Evolutionary conservation across 1,139 yeast genomes (phyloP), one percentile per base, ranked within the genome.

Genomic region (Diutina sp.): DNA sequence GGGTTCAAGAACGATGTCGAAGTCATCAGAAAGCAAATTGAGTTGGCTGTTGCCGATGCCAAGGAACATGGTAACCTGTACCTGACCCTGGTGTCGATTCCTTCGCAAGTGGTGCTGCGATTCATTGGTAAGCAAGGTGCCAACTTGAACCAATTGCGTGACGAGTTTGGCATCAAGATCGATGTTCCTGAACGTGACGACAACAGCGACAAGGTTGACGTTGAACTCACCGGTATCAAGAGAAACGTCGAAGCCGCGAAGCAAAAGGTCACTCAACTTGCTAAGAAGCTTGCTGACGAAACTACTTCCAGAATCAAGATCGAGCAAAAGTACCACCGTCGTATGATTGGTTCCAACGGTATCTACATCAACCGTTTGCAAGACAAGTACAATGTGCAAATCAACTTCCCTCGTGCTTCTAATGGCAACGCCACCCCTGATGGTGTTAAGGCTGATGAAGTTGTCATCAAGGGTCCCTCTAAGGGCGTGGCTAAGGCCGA

Each of bases 71-170:
- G 79, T 58, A 76, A 74, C 57, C 79, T 83, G 32, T 87, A 79
- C 69, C 71, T 76, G 56, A 69, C 83, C 28, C 72, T 78, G 50
- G 61, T 69, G 16, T 75, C 74, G 53, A 84, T 90, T 65, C 96
- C 97, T 59, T 70, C 82, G 2, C 73, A 78, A 58, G 80, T 83
- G 55, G 76, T 91, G 59, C 80, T 95, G 51, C 84, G 95, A 70
- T 77, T 95, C 58, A 90, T 95, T 69, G 99, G 99, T 62, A 87
- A 86, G 68, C 88, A 83, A 60, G 99, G 99, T 58, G 73, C 88
- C 51, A 82, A 84, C 66, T 72, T 93, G 67, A 80, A 82, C 63
- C 73, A 82, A 57, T 71, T 90, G 61, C 80, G 86, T 62, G 90
- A 87, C n/a, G 87, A 88, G 66, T 90, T 77, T 65, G 91, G 85